Conservation (phyloP, 345 rosid species). For the Rhizophora mangle region DNA sequence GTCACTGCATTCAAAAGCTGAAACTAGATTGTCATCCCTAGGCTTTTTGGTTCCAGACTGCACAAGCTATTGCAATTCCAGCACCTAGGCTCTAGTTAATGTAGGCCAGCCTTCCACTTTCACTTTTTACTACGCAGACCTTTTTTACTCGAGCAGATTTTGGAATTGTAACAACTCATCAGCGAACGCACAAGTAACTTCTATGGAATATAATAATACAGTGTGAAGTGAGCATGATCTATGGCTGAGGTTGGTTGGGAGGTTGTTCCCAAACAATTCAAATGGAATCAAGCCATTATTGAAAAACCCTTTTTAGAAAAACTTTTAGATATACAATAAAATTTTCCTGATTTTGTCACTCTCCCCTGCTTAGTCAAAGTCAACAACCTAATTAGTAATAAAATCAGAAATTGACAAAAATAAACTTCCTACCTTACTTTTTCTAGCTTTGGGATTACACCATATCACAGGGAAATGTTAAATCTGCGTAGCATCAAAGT, state of each 20-base stretch:
- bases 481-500: too few species aligned
- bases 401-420: too few species aligned
- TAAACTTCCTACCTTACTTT: too few species aligned
- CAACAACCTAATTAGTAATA: too few species aligned
- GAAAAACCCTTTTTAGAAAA: not conserved
- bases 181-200: too few species aligned
- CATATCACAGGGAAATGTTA: too few species aligned
- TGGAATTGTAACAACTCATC: not conserved
- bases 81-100: not conserved
- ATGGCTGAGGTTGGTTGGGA: constrained; percentile 4
- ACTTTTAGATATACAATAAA: too few species aligned
- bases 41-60: constrained; percentile 29
- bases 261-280: not conserved
- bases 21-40: constrained; percentile 2
- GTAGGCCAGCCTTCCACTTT: not conserved
- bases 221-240: not conserved
- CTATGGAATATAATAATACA: too few species aligned
- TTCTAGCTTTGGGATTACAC: too few species aligned
- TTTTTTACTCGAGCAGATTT: not conserved
- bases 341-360: too few species aligned
- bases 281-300: not conserved
- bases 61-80: constrained; percentile 16
- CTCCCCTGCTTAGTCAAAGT: too few species aligned
- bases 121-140: not conserved
- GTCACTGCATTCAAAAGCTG: constrained; percentile 27